Conservation (phyloP, 2,329 filamentous ascomycete genomes). For the Ceratocystis diversiconidia region DNA sequence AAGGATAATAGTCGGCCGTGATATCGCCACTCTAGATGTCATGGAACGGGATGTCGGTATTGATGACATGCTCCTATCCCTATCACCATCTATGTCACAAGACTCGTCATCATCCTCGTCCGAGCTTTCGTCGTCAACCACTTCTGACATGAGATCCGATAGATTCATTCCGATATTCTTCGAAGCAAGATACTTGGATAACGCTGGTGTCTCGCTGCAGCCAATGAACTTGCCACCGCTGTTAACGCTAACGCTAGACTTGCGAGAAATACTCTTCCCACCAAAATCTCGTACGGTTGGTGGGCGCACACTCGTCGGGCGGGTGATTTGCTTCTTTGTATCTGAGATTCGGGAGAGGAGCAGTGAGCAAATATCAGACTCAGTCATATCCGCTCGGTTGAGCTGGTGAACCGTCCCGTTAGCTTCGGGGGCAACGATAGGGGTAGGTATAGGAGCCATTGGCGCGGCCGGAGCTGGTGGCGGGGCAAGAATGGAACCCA, state of each 20-base stretch:
- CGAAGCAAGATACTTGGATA: conserved; percentile 17
- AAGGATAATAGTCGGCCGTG: conserved; percentile 15
- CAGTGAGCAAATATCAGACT: conserved; percentile 18
- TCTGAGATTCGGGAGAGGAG: conserved; percentile 16
- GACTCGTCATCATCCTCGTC: conserved; percentile 12
- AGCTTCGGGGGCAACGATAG: not conserved
- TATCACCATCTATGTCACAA: conserved; percentile 4
- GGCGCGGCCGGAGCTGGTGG: conserved; percentile 4
- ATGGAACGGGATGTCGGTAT: not conserved
- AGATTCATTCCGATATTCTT: conserved; percentile 16
- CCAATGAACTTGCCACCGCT: conserved; percentile 14
- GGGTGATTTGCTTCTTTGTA: conserved; percentile 16
- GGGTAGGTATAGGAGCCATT: not conserved
- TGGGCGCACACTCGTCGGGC: conserved; percentile 1
- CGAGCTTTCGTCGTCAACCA: conserved; percentile 9
- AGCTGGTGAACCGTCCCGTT: conserved; percentile 10
- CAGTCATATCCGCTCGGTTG: conserved; percentile 9
- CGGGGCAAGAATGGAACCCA: conserved; percentile 7
- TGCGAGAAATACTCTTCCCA: conserved; percentile 8
- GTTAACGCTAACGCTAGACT: conserved; percentile 2
- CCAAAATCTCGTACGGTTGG: conserved; percentile 4
- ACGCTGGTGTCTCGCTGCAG: conserved; percentile 15
- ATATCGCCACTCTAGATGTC: not conserved
- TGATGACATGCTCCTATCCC: conserved; percentile 5
- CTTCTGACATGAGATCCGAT: conserved; percentile 12